Base-by-base conservation (phyloP, 768 basidiomycete species). In the Fistulinella prunicolor region DNA sequence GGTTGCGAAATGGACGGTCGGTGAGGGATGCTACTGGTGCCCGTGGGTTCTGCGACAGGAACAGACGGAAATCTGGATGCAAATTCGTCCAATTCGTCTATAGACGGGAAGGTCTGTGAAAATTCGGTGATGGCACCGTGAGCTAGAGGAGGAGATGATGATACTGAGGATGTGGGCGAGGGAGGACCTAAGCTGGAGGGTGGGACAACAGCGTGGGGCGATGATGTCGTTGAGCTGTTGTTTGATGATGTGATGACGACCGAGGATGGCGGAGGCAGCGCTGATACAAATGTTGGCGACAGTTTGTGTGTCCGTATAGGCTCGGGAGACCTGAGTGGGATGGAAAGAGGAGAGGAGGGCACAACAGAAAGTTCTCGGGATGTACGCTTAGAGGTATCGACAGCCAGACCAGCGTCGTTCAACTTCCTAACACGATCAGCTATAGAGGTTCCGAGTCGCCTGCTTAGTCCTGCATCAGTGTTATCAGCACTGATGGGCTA, bases 401-500 rank as follows among this genome's bases (percentile, higher is more conserved):
- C 75, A 10, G 76, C 71, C 60, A 94, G 66, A 1, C 93, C 93
- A 39, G 79, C 83, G 50, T 80, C 81, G 61, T 85, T 78, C 17
- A 95, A 68, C 14, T 86, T 81, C 55, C 78, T 81, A 69, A 93
- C 76, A 42, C 93, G 80, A 70, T 92, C 91, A 21, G 86, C 86
- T 49, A 95, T 89, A 42, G 81, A 83, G 6, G 75, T 81, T n/a
- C 82, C 84, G 3, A 77, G 57, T 50, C 75, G 75, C 44, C 56
- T 67, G 35, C 72, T 70, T 14, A 74, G 65, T 30, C 69, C 75
- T 24, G 49, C 73, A 37, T 56, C 53, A 26, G 53, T 10, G 29
- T 36, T 46, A 21, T 46, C 44, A 26, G 49, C 46, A 42, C 59
- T 65, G 42, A 37, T 50, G 39, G 29, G 22, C 12, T 39, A 30